Base-by-base conservation (phyloP, 805 yeast genomes). In the Metschnikowia koreensis region DNA sequence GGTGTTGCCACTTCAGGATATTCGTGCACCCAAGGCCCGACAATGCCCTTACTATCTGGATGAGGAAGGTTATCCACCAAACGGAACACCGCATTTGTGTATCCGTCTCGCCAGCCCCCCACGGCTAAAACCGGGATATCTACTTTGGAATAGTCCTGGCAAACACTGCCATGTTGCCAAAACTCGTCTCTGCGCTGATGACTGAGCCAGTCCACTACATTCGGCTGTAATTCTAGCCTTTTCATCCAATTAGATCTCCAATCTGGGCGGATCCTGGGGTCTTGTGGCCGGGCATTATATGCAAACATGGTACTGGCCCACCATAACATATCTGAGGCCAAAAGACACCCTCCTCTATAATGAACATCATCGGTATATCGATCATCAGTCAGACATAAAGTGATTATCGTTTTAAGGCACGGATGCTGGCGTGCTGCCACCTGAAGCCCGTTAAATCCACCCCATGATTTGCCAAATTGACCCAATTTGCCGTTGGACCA, bases 241-340 rank as follows among this genome's bases (percentile, higher is more conserved):
- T 46, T 15, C 29, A 41, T 45, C 50, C 46, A 41, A 15, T 47
- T 41, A 34, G 26, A 41, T 12, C 43, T 38, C 50, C 50, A 47
- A 17, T 37, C 50, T 3, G 36, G 10, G 16, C 50, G 9, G 6
- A 47, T 31, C 11, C 29, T 38, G 12, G 50, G 46, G 29, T 47
- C 46, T 33, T 47, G 46, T 12, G 50, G 48, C 38, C 46, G 50
- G 10, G 50, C 45, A 22, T 41, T 47, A 17, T 41, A 47, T 17
- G 50, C 50, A 41, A 47, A 47, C 50, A 47, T 47, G 17, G 46
- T 41, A 38, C 50, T 47, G 28, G 50, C 50, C 50, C 50, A 47
- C 46, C 50, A 47, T 34, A 47, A 34, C 50, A 47, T 41, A 34
- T 47, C 50, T 10, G 50, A 41, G 15, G 50, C 46, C 41, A 47